Base-by-base conservation (phyloP, 164 flowering plant genomes). In the Cinnamomum micranthum region DNA sequence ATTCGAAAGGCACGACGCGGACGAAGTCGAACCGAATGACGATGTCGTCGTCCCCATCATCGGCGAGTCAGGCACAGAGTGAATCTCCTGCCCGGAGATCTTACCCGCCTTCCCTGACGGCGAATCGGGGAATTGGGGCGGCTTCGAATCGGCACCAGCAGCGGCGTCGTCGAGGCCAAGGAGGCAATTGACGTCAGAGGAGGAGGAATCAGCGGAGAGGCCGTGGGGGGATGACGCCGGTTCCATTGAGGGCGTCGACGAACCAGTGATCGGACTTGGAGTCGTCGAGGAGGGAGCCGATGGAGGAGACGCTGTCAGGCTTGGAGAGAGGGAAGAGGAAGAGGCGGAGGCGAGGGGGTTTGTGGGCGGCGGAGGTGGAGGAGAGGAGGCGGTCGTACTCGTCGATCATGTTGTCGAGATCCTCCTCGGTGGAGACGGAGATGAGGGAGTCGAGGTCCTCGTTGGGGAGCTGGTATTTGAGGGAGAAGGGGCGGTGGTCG, bases 391-490 rank as follows among this genome's bases (percentile, higher is more conserved):
- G 92, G 70, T 95, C 98, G 80, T 91, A 91, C 77, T 95, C 98
- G 11, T 95, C 97, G 76, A 95, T 83, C 98, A 95, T 93, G 86
- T 95, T 95, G 41, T 95, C 97, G 2, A 95, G 86, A 77, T 95
- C 98, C 52, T 95, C 97, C 59, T 93, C 97, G 71, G 92, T 89
- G 50, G 97, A 82, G 70, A 95, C 92, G 19, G 98, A 87, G 80
- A 95, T 92, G 22, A 95, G 82, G 3, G 97, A 91, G 71, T 95
- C 98, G 0, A 95, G 84, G 77, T 95, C 98, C 70, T 93, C 98
- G 83, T 81, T 85, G 17, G 99, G 99, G 6, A 95, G 90, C 84
- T 92, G 98, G 78, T 95, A 93, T 76, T 92, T 92, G 70, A 95
- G 81, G 9, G 86, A 76, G 72, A 95, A 95, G 17, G 88, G 24